phyloP scores from a whole-genome alignment of 2,329 filamentous ascomycete genomes.

The Rutstroemia sp. region DNA sequence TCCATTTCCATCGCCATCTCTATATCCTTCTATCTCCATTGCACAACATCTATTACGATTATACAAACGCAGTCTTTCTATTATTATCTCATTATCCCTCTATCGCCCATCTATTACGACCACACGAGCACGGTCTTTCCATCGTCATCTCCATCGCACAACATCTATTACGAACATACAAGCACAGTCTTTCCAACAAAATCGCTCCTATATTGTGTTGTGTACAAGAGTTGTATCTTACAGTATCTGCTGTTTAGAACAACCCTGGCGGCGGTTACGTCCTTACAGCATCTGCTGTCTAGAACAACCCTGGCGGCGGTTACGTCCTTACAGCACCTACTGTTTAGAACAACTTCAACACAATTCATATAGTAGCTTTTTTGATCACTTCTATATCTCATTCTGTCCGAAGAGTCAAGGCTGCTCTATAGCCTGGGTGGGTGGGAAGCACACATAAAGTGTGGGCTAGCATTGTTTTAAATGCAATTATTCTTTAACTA shows the following conservation, averaged over 20 bases:
- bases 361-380: not conserved
- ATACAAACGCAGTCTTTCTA: no score
- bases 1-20: no score
- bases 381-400: not conserved
- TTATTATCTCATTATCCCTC: no score
- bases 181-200: no score
- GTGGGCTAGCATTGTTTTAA: not conserved
- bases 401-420: not conserved
- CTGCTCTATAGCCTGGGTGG: constrained; percentile 2
- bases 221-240: no score
- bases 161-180: not conserved
- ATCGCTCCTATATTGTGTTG: not conserved
- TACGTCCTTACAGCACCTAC: not conserved
- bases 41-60: no score
- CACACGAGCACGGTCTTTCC: no score
- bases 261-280: not conserved
- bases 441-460: not conserved
- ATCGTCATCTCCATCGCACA: not conserved
- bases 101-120: no score
- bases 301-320: not conserved
- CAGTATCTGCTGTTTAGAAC: not conserved
- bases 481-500: constrained; percentile 1
- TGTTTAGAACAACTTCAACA: no score
- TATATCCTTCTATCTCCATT: no score
- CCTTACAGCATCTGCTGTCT: no score